Base-by-base conservation (phyloP, 805 yeast genomes). In the Yarrowia divulgata region DNA sequence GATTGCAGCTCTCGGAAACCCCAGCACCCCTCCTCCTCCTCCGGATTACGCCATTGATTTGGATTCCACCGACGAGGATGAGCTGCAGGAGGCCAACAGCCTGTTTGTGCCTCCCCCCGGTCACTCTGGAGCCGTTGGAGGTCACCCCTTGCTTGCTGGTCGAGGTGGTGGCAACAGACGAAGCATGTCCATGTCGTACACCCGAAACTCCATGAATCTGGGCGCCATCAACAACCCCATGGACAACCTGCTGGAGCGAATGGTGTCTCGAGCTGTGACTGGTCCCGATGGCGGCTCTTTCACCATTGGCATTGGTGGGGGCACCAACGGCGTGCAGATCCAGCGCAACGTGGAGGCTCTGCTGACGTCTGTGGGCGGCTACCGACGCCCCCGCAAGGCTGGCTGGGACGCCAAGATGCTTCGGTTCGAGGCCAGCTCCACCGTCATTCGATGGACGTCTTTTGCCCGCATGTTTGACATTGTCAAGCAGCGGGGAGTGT, bases 291-390 rank as follows among this genome's bases (percentile, higher is more conserved):
- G 57, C 0, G 67, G 52, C 10, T 48, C 68, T 14, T 63, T 49
- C 46, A 48, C 68, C 8, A 63, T 63, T 63, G 57, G 55, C 8
- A 35, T 63, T 8, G 68, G 57, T 6, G 29, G 29, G 29, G 32
- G 48, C 16, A 3, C 46, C 45, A 63, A 48, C 32, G 68, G 57
- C 1, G 48, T 49, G 34, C 48, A 63, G 68, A 49, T 63, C 10
- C 68, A 63, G 68, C 57, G 57, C 39, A 49, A 63, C 48, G 55
- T 63, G 10, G 68, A 48, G 68, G 55, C 68, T 12, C 68, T 63
- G 16, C 48, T 63, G 35, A 43, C 68, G 5, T 48, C 57, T 16
- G 57, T 63, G 10, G 68, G 68, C 8, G 48, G 57, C 16, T 49
- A 39, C 50, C 18, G 68, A 48, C 68, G 45, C 3, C 68, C 57